Percentiles rank a stretch among this genome's conserved stretches.
These are phyloP conservation scores for Bipolaris oryzae DNA, from an alignment of 2,329 filamentous ascomycete genomes.

Conservation along the genomic window DNA sequence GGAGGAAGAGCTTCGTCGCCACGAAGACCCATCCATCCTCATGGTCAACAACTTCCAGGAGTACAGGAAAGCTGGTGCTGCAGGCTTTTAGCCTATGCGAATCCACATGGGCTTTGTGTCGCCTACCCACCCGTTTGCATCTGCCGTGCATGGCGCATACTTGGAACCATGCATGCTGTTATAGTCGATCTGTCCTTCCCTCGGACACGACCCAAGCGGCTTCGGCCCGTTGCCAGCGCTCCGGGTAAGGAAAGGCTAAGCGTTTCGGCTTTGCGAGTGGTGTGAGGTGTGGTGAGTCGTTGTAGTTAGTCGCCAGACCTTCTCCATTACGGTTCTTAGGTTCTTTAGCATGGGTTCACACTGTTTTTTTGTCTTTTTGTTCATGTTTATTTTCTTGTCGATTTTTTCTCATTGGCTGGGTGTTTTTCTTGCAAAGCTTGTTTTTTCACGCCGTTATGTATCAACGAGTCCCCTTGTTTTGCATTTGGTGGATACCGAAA, in stretches of 20 bases:
- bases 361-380: not conserved
- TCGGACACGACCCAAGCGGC: conserved; percentile 10
- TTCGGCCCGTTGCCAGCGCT: conserved; percentile 22
- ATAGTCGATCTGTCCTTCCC: not conserved
- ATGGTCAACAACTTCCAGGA: conserved; percentile 52
- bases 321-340: too few relatives aligned
- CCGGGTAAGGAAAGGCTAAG: not conserved
- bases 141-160: conserved; percentile 1
- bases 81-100: conserved; percentile 31
- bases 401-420: not conserved
- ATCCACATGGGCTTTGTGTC: conserved; percentile 1
- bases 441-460: not conserved
- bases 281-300: not conserved
- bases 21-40: conserved; percentile 32
- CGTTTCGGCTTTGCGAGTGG: not conserved
- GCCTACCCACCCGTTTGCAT: not conserved
- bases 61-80: conserved; percentile 51
- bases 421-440: not conserved
- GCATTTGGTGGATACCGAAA: too few relatives aligned
- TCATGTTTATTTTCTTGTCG: not conserved
- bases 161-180: conserved; percentile 4
- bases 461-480: not conserved
- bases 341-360: too few relatives aligned
- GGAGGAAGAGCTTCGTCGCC: conserved; percentile 48
- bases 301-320: too few relatives aligned